Base-by-base conservation (phyloP, 2,329 filamentous ascomycete genomes). In the Albifimbria verrucaria region DNA sequence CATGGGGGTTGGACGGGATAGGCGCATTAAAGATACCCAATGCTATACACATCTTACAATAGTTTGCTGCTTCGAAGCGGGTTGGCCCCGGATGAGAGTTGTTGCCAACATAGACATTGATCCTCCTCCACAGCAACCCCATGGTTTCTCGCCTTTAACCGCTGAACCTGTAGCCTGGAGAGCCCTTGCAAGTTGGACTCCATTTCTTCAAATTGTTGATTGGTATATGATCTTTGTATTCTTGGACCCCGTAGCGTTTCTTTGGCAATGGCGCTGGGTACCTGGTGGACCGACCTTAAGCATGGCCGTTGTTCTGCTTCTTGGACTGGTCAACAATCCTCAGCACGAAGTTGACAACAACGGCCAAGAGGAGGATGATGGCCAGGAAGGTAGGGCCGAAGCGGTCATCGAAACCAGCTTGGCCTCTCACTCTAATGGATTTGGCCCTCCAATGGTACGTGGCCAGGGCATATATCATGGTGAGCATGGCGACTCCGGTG, bases 401-500 rank as follows among this genome's bases (percentile, higher is more conserved):
- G 42, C 92, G 85, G 77, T 99, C 94, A 70, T 99, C 94, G 69
- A 99, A 97, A 21, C 94, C 94, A 51, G 91, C 90, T 78, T 97
- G 92, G 9, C 94, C 94, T 59, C 93, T 83, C 73, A 90, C 83
- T 53, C 94, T 79, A 68, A 99, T 99, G 60, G 89, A 95, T 72
- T 90, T 92, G 23, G 94, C 94, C 57, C 94, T 82, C 94, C 94
- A 99, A 71, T 99, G 94, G 75, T 97, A 99, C 26, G 93, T 97
- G 56, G 91, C 82, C 11, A 99, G 78, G 6, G 94, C 94, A 71
- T 99, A 99, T 42, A 96, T 77, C 92, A 99, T 97, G 44, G 92
- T 90, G 50, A 89, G 83, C 85, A 99, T 93, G 58, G 93, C 91
- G 52, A 99, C 93, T 62, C 92, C 78, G 1, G 94, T 97, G 77